A percentile compares a stretch with the other conserved stretches of the same genome.
Conservation (phyloP, 2,329 filamentous ascomycete species). For the Biscogniauxia mediterranea region DNA sequence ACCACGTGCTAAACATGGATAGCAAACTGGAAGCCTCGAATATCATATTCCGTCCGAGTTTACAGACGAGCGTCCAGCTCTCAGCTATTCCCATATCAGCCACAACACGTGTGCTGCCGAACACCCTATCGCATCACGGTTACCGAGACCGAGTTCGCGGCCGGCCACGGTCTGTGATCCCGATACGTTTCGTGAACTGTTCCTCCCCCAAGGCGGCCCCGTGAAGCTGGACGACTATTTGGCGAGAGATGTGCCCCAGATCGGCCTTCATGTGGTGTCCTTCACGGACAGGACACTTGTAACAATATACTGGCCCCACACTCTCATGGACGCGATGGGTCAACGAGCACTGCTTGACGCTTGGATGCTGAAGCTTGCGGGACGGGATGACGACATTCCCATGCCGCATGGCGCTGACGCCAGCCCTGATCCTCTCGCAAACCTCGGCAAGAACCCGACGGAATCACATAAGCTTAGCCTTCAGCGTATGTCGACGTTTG, state of each 20-base stretch:
- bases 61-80: constrained; percentile 32
- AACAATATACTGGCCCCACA: constrained; percentile 40
- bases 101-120: constrained; percentile 32
- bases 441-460: constrained; percentile 22
- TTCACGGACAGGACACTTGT: constrained; percentile 44
- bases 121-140: constrained; percentile 33
- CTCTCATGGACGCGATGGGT: constrained; percentile 40
- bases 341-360: constrained; percentile 36
- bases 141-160: constrained; percentile 25
- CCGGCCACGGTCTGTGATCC: constrained; percentile 28
- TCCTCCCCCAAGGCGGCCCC: constrained; percentile 21
- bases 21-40: constrained; percentile 35
- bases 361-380: constrained; percentile 41
- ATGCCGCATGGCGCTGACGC: constrained; percentile 26
- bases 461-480: constrained; percentile 25
- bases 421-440: constrained; percentile 37
- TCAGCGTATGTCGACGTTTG: constrained; percentile 18
- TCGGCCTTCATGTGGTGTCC: constrained; percentile 41
- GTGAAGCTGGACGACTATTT: constrained; percentile 37
- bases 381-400: constrained; percentile 35
- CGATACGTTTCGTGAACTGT: constrained; percentile 24
- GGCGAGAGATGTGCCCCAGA: constrained; percentile 36
- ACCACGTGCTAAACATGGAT: background rate
- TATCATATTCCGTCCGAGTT: constrained; percentile 41
- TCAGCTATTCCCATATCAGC: constrained; percentile 34